Base-by-base conservation (phyloP, 768 basidiomycete species). In the Suillus occidentalis region DNA sequence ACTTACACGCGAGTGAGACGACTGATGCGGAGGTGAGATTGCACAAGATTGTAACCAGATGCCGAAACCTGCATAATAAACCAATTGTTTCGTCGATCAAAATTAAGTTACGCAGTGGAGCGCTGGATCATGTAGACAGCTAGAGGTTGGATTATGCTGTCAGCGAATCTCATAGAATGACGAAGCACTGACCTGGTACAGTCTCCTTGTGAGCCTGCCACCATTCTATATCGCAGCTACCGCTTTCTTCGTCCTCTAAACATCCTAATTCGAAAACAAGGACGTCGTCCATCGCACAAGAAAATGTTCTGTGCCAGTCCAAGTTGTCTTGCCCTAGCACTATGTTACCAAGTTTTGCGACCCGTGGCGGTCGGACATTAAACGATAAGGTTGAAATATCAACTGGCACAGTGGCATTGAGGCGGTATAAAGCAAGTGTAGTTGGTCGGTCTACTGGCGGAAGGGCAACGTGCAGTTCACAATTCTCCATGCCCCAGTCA, bases 281-380 rank as follows among this genome's bases (percentile, higher is more conserved):
- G 53, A 55, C 53, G 31, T 55, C 53, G 20, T 55, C 53, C 53
- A n/a, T 55, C 6, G 31, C 53, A 55, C 53, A 55, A 55, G 31
- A 55, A 55, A 55, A 31, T 55, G 34, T 55, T 12, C 53, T 55
- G 53, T 55, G 53, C 31, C 53, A 55, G 20, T 55, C 10, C 31
- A 55, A 18, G 53, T 31, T 18, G 10, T 55, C 31, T 34, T 55
- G 18, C 53, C 53, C 31, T 55, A 18, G 20, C 18, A 34, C 31
- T 3, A 55, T 55, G 12, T 55, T 55, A 34, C 1, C 31, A 34
- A 55, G 5, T 34, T 55, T 55, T 2, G 53, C 53, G 12, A 34
- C 53, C 3, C 31, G 53, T 3, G 18, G 20, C 31, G 31, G 53
- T 34, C 31, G 20, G 6, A 34, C 53, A 20, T 55, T 34, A 13